Base-by-base conservation (phyloP, 768 basidiomycete species). In the Neoboletus brunneissimus region DNA sequence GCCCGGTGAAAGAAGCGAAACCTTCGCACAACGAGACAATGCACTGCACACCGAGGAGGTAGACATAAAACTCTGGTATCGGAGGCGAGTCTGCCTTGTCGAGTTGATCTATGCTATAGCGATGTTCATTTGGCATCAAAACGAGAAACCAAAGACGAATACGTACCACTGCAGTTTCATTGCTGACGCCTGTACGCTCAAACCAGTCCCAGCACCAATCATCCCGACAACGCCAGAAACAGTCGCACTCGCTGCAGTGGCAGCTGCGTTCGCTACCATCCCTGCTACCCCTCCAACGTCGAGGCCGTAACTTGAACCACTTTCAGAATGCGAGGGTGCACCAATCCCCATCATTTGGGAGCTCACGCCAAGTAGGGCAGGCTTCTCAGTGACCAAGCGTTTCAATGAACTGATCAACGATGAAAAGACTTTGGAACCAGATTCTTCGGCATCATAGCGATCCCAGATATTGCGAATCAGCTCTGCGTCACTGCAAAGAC, bases 41-140 rank as follows among this genome's bases (percentile, higher is more conserved):
- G 65, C 89, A 94, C 64, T 98, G 94, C 0, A 97, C 81, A 0
- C 86, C 91, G 2, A 99, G 82, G 9, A 99, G 87, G 67, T 95
- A 96, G 59, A 96, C 82, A 68, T 99, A 98, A 4, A 89, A 81
- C 56, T 99, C 97, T 0, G 97, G 96, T 51, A 98, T 94, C 0
- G 85, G 79, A 0, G 97, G 97, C 0, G 94, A 85, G 63, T 99
- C 97, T 0, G 93, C 89, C 71, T 99, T 99, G 76, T 99, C 96
- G 13, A 98, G 83, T 71, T 98, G 97, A 69, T 99, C 96, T 63
- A 99, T 98, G 69, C 95, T 97, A 64, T 5, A 18, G 1, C 9
- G 38, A 23, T 11, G n/a, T 48, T 37, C 22, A 38, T n/a, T 32
- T 7, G 34, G 9, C 13, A 45, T 10, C 25, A 27, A 23, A 38